phyloP scores from a whole-genome alignment of 768 basidiomycete species.

The Mycena epipterygia region DNA sequence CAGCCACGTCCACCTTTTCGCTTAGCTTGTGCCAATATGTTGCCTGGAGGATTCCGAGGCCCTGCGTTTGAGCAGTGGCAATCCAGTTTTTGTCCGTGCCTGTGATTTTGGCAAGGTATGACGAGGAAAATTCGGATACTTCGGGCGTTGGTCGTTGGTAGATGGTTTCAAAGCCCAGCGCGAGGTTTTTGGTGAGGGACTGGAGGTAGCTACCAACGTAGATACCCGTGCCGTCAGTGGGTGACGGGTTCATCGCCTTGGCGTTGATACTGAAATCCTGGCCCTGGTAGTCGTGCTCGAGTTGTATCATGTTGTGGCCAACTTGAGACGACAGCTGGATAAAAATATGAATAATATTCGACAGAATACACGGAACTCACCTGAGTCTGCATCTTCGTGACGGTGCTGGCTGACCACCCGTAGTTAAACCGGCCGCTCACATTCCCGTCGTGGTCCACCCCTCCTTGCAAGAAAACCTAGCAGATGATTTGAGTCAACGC shows the following conservation, averaged over 20 bases:
- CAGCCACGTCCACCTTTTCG: conserved; percentile 97
- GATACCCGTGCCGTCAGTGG: conserved; percentile 89
- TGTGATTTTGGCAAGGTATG: conserved; percentile 87
- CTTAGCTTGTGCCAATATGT: conserved; percentile 98
- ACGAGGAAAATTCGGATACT: conserved; percentile 76
- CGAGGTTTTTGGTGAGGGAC: conserved; percentile 91
- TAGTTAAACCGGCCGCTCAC: conserved; percentile 92
- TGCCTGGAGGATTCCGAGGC: conserved; percentile 85
- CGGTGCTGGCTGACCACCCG: conserved; percentile 82
- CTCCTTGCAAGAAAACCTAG: conserved; percentile 93
- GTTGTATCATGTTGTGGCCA: conserved; percentile 91
- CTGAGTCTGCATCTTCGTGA: conserved; percentile 91
- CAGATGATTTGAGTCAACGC: conserved; percentile 38
- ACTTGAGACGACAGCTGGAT: conserved; percentile 78
- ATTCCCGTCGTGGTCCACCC: conserved; percentile 93
- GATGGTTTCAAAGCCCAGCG: conserved; percentile 88
- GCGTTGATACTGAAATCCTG: conserved; percentile 87
- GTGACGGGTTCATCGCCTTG: conserved; percentile 94
- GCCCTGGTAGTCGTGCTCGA: conserved; percentile 95
- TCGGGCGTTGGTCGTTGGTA: conserved; percentile 85
- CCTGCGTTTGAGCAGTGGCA: conserved; percentile 91
- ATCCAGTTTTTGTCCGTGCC: conserved; percentile 85
- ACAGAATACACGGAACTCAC: conserved; percentile 57
- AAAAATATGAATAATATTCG: conserved; percentile 31
- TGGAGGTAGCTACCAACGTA: conserved; percentile 94